Conservation (phyloP, 495 filamentous ascomycete species). For the Entonaema liquescens region DNA sequence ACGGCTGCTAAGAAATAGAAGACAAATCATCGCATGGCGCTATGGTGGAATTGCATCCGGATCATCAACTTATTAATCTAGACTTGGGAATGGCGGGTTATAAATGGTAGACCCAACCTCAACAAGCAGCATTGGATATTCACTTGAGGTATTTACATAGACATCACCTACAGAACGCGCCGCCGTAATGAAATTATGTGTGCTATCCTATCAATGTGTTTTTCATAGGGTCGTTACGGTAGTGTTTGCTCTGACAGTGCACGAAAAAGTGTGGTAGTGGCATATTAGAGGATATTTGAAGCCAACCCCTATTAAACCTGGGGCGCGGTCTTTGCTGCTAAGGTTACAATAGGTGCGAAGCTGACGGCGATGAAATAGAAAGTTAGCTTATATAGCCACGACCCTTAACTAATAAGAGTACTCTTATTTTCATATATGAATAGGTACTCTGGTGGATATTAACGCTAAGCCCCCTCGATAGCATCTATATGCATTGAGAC, state of each 20-base stretch:
- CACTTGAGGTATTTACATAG: conserved; percentile 5
- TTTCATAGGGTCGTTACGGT: not conserved
- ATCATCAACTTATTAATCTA: conserved; percentile 19
- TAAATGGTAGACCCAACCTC: conserved; percentile 37
- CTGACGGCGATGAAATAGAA: not conserved
- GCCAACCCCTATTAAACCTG: not conserved
- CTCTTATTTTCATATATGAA: not conserved
- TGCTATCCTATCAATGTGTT: not conserved
- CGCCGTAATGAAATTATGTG: not conserved
- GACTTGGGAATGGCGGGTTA: conserved; percentile 13
- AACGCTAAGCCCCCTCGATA: not conserved
- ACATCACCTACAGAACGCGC: not conserved
- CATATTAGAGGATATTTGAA: not conserved
- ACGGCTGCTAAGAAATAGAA: not conserved
- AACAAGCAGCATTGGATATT: conserved; percentile 16
- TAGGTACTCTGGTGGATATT: not conserved
- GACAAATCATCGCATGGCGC: conserved; percentile 26
- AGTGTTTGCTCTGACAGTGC: not conserved
- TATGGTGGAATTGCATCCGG: conserved; percentile 21
- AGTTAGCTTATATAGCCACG: not conserved
- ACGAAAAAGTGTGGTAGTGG: not conserved
- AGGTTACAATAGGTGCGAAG: not conserved
- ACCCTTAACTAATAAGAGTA: not conserved
- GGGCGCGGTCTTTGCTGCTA: not conserved
- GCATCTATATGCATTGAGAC: not conserved